These are phyloP conservation scores for Wallacemonas sp. DNA, from an alignment of 208 protist genomes.

Conservation along the genomic window DNA sequence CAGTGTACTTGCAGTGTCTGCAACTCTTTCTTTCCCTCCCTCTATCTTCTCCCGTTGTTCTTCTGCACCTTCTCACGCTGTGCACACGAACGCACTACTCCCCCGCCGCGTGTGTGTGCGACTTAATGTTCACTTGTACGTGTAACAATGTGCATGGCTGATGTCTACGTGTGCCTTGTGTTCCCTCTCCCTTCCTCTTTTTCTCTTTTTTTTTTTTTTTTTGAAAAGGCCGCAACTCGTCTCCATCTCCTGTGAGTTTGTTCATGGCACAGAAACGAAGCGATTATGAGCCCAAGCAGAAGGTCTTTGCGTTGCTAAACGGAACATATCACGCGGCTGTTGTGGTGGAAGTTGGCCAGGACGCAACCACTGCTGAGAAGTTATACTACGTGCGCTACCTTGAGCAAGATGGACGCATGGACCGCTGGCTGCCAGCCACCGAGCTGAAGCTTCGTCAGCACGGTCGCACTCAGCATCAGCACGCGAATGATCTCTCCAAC, in stretches of 20 bases:
- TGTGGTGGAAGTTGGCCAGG: slow-evolving; percentile 68
- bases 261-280: slow-evolving; percentile 8
- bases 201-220: slow-evolving; percentile 9
- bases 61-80: no score
- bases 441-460: slow-evolving; percentile 72
- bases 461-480: slow-evolving; percentile 38
- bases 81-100: no score
- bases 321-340: slow-evolving; percentile 78
- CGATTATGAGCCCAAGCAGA: slow-evolving; percentile 73
- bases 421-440: slow-evolving; percentile 79
- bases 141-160: not conserved
- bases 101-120: no score
- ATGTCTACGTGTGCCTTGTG: not conserved
- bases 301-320: slow-evolving; percentile 81
- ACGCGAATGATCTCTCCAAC: slow-evolving; percentile 29
- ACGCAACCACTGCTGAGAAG: slow-evolving; percentile 42
- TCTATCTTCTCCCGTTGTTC: no score
- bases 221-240: no score
- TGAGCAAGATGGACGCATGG: slow-evolving; percentile 88
- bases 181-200: not conserved
- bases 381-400: slow-evolving; percentile 90
- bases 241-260: no score
- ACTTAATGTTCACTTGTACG: not conserved
- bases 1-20: no score
- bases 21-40: no score